These are phyloP conservation scores for Trichosporon sp. DNA, from an alignment of 1,284 basidiomycete species.

Conservation along the genomic window DNA sequence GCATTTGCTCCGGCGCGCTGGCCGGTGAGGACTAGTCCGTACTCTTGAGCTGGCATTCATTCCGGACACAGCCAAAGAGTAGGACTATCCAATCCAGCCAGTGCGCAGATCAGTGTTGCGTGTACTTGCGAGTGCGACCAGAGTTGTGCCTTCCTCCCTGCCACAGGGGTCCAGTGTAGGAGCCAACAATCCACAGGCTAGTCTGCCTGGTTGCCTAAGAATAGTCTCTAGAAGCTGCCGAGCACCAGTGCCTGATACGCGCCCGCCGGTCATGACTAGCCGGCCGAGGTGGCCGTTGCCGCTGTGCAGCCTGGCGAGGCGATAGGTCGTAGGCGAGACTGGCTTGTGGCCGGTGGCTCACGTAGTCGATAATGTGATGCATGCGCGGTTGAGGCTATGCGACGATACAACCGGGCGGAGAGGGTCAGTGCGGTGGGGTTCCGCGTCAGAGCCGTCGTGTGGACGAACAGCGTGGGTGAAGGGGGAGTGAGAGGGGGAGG, in stretches of 20 bases:
- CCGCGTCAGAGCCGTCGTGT: neutral
- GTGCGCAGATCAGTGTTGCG: neutral
- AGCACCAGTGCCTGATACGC: neutral
- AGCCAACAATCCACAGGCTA: neutral
- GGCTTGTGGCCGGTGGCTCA: neutral
- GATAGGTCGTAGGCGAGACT: neutral
- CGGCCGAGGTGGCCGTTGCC: neutral
- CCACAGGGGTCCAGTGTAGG: neutral
- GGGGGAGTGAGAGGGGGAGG: neutral
- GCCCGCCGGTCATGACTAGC: neutral
- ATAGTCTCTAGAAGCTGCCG: neutral
- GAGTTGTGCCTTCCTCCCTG: neutral
- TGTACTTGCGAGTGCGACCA: neutral
- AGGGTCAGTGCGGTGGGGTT: conserved; percentile 3
- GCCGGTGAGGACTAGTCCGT: too few species aligned
- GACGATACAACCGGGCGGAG: neutral
- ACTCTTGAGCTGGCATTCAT: neutral
- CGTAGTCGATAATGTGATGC: conserved; percentile 5
- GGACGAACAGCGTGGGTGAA: neutral
- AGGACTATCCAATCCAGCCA: neutral
- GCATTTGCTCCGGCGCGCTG: too few species aligned
- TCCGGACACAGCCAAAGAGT: neutral
- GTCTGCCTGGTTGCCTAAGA: neutral
- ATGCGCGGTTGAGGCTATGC: conserved; percentile 4
- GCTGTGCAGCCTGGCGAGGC: neutral